These are phyloP conservation scores for Thoreauomyces humboldtii DNA, from an alignment of 192 early-diverging fungal species.

Conservation along the genomic window DNA sequence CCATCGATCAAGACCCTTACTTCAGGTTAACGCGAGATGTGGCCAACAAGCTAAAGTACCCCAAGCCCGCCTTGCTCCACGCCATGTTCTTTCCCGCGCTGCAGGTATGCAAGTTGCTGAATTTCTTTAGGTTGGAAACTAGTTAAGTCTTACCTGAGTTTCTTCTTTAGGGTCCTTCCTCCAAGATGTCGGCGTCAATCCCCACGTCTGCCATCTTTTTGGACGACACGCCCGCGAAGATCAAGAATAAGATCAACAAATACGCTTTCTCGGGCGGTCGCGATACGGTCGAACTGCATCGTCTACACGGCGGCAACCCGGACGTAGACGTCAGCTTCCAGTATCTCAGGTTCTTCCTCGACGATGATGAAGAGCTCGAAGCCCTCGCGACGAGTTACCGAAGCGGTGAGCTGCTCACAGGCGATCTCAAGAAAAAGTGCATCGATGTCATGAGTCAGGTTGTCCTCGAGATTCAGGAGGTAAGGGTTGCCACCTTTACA, in stretches of 20 bases:
- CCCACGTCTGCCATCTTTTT: conserved; percentile 90
- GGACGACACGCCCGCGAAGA: conserved; percentile 82
- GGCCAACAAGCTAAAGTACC: conserved; percentile 87
- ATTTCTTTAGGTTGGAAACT: not conserved
- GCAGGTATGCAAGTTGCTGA: conserved; percentile 39
- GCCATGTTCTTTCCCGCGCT: conserved; percentile 94
- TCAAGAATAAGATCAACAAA: conserved; percentile 98
- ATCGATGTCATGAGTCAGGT: conserved; percentile 78
- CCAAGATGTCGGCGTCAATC: conserved; percentile 94
- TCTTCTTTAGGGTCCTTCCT: conserved; percentile 65
- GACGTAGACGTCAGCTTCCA: conserved; percentile 97
- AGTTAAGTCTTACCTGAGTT: not conserved
- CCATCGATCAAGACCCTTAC: conserved; percentile 99
- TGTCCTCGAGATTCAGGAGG: conserved; percentile 75
- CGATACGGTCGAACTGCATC: conserved; percentile 82
- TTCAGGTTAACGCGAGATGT: conserved; percentile 97
- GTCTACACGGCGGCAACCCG: conserved; percentile 76
- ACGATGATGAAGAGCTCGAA: conserved; percentile 86
- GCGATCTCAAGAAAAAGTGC: conserved; percentile 87
- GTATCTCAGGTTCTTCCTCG: conserved; percentile 91
- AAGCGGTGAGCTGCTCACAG: conserved; percentile 80
- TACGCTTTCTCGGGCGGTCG: conserved; percentile 93
- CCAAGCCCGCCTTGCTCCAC: conserved; percentile 92
- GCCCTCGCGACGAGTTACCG: conserved; percentile 69
- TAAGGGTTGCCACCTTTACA: no score